Evolutionary conservation across 2,329 filamentous ascomycete species (phyloP).

Genomic region (Daldinia eschscholtzii): DNA sequence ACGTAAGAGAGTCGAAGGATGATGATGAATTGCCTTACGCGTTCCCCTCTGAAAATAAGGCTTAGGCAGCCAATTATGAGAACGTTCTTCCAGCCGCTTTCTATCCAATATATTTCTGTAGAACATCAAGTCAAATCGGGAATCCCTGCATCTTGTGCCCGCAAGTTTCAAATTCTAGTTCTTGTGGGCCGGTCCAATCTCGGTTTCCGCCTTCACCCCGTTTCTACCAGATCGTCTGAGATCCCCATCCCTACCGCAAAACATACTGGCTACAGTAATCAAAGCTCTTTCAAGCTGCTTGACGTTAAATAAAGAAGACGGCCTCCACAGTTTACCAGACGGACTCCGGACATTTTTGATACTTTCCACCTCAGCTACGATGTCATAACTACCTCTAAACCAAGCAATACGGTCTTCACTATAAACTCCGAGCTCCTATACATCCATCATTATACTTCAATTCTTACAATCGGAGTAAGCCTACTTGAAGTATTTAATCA

Average conservation of each 20-base stretch:
- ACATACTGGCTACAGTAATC: neutral
- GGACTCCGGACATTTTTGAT: slow-evolving; percentile 21
- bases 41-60: neutral
- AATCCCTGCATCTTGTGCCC: slow-evolving; percentile 4
- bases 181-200: slow-evolving; percentile 30
- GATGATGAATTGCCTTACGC: slow-evolving; percentile 3
- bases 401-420: slow-evolving; percentile 11
- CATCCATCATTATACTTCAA: neutral
- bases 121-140: neutral
- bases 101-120: neutral
- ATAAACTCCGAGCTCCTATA: slow-evolving; percentile 29
- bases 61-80: neutral
- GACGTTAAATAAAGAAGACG: slow-evolving; percentile 4
- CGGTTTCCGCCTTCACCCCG: slow-evolving; percentile 35
- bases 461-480: neutral
- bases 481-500: neutral
- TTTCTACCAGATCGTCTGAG: slow-evolving; percentile 21
- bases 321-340: neutral
- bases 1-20: neutral
- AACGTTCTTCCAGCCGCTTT: neutral
- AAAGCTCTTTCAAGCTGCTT: neutral
- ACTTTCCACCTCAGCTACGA: slow-evolving; percentile 13
- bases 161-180: slow-evolving; percentile 4
- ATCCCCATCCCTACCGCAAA: slow-evolving; percentile 26
- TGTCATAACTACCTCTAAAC: slow-evolving; percentile 20